Conservation (phyloP, 1,284 basidiomycete genomes). For the Athelia psychrophila region DNA sequence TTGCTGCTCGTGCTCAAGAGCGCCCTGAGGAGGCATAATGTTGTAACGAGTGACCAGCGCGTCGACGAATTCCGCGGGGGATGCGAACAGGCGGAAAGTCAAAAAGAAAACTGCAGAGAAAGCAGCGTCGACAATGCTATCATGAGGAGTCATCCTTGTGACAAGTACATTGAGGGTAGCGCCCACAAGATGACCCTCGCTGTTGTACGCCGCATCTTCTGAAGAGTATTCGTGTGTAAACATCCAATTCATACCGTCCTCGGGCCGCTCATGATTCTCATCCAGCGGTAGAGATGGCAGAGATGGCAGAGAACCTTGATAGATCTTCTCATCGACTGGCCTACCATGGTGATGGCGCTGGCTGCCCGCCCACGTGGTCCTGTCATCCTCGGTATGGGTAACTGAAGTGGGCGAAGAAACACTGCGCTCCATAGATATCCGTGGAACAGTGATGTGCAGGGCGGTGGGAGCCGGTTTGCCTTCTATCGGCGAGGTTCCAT, state of each 20-base stretch:
- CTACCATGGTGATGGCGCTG: slow-evolving; percentile 27
- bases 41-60: slow-evolving; percentile 83
- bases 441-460: slow-evolving; percentile 10
- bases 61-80: slow-evolving; percentile 74
- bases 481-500: slow-evolving; percentile 46
- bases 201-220: slow-evolving; percentile 88
- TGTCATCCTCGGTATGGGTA: slow-evolving; percentile 48
- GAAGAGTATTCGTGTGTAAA: slow-evolving; percentile 69
- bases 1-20: slow-evolving; percentile 61
- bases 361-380: slow-evolving; percentile 56
- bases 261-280: slow-evolving; percentile 31
- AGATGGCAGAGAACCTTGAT: slow-evolving; percentile 48
- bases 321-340: slow-evolving; percentile 52
- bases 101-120: slow-evolving; percentile 92
- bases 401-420: slow-evolving; percentile 49
- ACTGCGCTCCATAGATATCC: slow-evolving; percentile 31
- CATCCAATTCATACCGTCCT: slow-evolving; percentile 52
- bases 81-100: slow-evolving; percentile 93
- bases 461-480: slow-evolving; percentile 27
- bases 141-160: slow-evolving; percentile 96
- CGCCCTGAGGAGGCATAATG: slow-evolving; percentile 56
- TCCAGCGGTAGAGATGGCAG: slow-evolving; percentile 34
- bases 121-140: slow-evolving; percentile 80
- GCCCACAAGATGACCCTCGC: slow-evolving; percentile 89
- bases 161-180: slow-evolving; percentile 88